phyloP scores from a whole-genome alignment of 2,329 filamentous ascomycete genomes.

The Apiospora aurea region DNA sequence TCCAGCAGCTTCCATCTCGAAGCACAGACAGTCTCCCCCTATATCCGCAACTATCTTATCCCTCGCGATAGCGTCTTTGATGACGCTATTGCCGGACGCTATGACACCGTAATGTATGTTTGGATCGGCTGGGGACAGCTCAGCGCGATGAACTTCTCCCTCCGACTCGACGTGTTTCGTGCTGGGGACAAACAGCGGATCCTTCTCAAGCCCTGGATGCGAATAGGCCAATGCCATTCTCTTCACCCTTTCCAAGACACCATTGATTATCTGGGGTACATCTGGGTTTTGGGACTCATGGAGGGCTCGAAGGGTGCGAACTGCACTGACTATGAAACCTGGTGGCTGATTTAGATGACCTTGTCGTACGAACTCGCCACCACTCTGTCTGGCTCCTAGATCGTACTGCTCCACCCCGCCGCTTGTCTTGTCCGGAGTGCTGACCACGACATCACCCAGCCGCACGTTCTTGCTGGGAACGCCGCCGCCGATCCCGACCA shows the following conservation, averaged over 20 bases:
- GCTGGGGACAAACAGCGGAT: background rate
- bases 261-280: background rate
- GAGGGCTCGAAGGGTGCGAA: constrained; percentile 16
- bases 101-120: constrained; percentile 30
- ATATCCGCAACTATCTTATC: constrained; percentile 25
- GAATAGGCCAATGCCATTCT: too few species aligned
- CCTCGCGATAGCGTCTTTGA: constrained; percentile 28
- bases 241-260: constrained; percentile 20
- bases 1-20: constrained; percentile 44
- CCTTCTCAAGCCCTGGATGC: background rate
- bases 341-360: background rate
- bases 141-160: background rate
- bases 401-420: constrained; percentile 43
- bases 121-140: constrained; percentile 2
- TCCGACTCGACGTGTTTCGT: background rate
- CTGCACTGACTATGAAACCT: background rate
- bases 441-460: constrained; percentile 44
- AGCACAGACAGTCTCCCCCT: constrained; percentile 31
- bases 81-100: constrained; percentile 31
- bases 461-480: constrained; percentile 35
- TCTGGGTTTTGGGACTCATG: background rate
- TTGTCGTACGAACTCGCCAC: background rate
- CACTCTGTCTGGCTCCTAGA: constrained; percentile 33
- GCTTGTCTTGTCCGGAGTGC: constrained; percentile 30
- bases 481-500: constrained; percentile 17